Evolutionary conservation across 805 yeast species (phyloP), one percentile per base, ranked within the genome.

Genomic region (Candida broadrunensis): DNA sequence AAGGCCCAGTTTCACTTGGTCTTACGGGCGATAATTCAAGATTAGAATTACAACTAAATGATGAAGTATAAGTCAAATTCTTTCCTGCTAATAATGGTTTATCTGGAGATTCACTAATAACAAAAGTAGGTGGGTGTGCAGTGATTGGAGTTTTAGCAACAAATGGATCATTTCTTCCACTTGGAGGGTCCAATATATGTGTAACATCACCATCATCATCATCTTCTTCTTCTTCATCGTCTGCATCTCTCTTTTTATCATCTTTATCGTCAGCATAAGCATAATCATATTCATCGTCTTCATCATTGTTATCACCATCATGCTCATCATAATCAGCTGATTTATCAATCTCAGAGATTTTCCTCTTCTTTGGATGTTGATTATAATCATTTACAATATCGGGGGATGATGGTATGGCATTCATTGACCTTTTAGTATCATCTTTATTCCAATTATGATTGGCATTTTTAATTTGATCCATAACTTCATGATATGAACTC

Each of bases 41-140:
- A 52, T 77, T 81, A 19, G 84, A 78, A 48, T 72, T 76, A 50
- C 85, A 79, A 55, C 83, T 80, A 59, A 82, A 82, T 11, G 85
- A 78, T 18, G 85, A 80, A 3, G 85, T 77, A 53, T 78, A 78
- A 8, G 79, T 73, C 35, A 73, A 56, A 47, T 63, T 63, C 43
- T 66, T 67, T 16, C 68, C 65, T 1, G 72, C 75, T 29, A 64
- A 49, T 33, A 67, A 48, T 12, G 73, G 72, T 44, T 63, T 63
- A 44, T 59, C 61, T 9, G 78, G 73, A 5, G 75, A 64, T 14
- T 59, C 64, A 12, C 60, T 54, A 14, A 63, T 43, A 23, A 55
- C 37, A 18, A 56, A 53, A 14, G 50, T 51, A 3, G 64, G 63
- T 11, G 64, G 42, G 12, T 41, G 33, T 14, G 35, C 26, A 13